Evolutionary conservation across 2,329 filamentous ascomycete genomes (phyloP).

Genomic region (Hypoxylon sp.): DNA sequence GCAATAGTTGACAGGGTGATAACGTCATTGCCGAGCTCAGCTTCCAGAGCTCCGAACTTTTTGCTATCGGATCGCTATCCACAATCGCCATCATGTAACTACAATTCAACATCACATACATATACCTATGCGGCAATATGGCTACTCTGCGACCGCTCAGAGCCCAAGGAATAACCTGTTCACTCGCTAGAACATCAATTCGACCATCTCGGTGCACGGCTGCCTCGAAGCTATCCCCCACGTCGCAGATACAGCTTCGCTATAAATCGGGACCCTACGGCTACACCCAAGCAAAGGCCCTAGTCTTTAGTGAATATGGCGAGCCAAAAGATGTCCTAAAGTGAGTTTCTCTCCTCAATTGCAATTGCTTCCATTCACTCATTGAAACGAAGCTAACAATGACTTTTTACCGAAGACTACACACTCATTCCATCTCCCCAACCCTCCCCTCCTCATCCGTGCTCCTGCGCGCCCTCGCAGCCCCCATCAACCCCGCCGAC

Average conservation of each 20-base stretch:
- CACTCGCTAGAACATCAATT: constrained; percentile 34
- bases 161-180: constrained; percentile 22
- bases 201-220: constrained; percentile 16
- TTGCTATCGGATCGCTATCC: constrained; percentile 27
- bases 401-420: constrained; percentile 64
- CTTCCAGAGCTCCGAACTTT: constrained; percentile 44
- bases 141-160: constrained; percentile 38
- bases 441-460: constrained; percentile 74
- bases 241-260: constrained; percentile 55
- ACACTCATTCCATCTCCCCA: constrained; percentile 83
- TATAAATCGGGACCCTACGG: constrained; percentile 77
- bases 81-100: constrained; percentile 19
- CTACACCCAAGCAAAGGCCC: constrained; percentile 87
- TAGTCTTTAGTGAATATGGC: constrained; percentile 81
- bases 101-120: constrained; percentile 21
- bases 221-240: constrained; percentile 11
- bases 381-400: constrained; percentile 13
- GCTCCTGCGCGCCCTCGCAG: constrained; percentile 88
- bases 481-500: constrained; percentile 96
- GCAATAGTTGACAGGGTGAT: constrained; percentile 35
- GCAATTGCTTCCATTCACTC: not conserved
- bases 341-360: constrained; percentile 57
- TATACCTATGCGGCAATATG: constrained; percentile 30
- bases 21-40: constrained; percentile 44
- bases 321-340: constrained; percentile 79